Percentiles rank a stretch among this genome's conserved stretches.
Conservation (phyloP, 148 eudicot genomes). For the Spergularia marina region DNA sequence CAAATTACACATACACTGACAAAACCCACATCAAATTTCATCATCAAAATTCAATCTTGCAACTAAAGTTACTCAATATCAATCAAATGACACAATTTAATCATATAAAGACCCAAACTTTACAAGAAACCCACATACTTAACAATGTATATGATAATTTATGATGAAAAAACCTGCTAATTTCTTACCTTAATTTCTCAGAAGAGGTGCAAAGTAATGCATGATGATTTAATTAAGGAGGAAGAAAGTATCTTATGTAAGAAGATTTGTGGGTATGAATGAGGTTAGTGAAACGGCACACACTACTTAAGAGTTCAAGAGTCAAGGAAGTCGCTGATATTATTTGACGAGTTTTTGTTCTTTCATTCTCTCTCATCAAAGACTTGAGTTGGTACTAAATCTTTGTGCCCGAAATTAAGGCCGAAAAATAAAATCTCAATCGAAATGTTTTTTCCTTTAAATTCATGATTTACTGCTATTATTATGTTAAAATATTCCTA, state of each 20-base stretch:
- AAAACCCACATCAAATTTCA: slow-evolving; percentile 28
- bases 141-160: too few species aligned
- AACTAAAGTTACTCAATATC: background rate
- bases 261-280: slow-evolving; percentile 5
- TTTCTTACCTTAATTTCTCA: slow-evolving; percentile 13
- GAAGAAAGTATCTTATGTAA: background rate
- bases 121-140: background rate
- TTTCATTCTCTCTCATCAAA: background rate
- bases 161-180: background rate
- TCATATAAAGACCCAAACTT: slow-evolving; percentile 14
- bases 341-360: background rate
- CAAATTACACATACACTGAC: slow-evolving; percentile 3
- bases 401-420: background rate
- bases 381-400: background rate
- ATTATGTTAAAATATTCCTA: background rate
- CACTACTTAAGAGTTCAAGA: background rate
- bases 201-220: background rate
- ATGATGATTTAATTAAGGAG: background rate
- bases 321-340: slow-evolving; percentile 26
- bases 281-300: slow-evolving; percentile 29
- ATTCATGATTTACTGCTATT: too few species aligned
- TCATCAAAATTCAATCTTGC: slow-evolving; percentile 17
- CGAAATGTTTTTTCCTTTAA: background rate
- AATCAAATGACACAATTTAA: background rate
- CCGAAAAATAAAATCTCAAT: background rate